Base-by-base conservation (phyloP, 306 rosid species). In the Vigna reflexopilosa region DNA sequence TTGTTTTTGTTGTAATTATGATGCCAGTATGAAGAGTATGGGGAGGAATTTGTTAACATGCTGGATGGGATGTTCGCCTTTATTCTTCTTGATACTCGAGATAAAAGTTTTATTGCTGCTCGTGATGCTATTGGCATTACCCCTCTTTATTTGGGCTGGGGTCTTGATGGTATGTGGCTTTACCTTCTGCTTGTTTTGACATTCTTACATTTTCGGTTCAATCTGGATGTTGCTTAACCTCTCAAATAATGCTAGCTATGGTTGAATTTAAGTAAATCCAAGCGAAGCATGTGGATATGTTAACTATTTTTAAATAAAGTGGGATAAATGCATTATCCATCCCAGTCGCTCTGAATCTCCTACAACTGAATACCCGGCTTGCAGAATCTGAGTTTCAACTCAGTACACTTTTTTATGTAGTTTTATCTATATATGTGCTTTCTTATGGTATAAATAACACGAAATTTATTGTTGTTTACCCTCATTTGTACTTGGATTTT, bases 131-230 rank as follows among this genome's bases (percentile, higher is more conserved):
- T 96, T 83, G 99, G 98, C 42, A 87, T 93, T 81, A 87, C 94
- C 75, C 91, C 99, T 66, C 94, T 93, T 77, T 96, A 93, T 86
- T 78, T 96, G 86, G 99, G 98, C 54, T 96, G 97, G 98, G 99
- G 99, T 80, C 96, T 83, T 83, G 99, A 96, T 85, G 99, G 98
- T 95, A 89, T 78, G 91, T 72, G 78, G 51, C 56, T 72, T 79
- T 24, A 54, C 67, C 52, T 68, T 74, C 44, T 12, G 50, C 15
- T 61, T 30, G n/a, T 40, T 48, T 42, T 32, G 32, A 13, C 79
- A 36, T 40, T 73, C 62, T 72, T 11, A 15, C 67, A 47, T 58
- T 26, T 72, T 50, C 73, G 59, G 15, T 52, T 58, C 20, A 68
- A 22, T 51, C 70, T 59, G 13, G 49, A 20, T 76, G 72, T 54